Percentiles rank a stretch among this genome's conserved stretches.
Evolutionary conservation across 352 stramenopile genomes (phyloP).

Genomic region (Thalassiosira ordinaria): DNA sequence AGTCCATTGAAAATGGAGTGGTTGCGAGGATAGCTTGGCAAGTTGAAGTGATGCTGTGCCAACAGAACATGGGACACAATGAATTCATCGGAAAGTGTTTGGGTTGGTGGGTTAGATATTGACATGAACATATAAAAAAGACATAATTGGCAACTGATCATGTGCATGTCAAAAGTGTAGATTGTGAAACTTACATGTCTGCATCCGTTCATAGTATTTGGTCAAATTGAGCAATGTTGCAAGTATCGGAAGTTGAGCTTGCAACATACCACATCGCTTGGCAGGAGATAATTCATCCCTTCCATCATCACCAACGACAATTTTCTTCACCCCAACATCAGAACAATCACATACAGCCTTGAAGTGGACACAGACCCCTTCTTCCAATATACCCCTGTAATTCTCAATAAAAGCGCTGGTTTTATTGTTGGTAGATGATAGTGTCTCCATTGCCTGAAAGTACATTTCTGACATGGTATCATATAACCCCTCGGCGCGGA

Average conservation of each 20-base stretch:
- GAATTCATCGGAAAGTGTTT: too few species aligned
- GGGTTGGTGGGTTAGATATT: too few species aligned
- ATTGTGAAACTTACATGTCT: constrained; percentile 25
- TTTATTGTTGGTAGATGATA: too few species aligned
- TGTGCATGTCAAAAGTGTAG: too few species aligned
- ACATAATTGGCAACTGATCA: too few species aligned
- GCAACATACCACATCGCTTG: too few species aligned
- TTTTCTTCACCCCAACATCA: not conserved
- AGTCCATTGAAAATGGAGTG: constrained; percentile 45
- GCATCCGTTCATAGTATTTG: constrained; percentile 40
- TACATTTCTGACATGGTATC: constrained; percentile 50
- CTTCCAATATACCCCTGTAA: constrained; percentile 23
- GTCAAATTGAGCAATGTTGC: constrained; percentile 13
- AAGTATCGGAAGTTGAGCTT: constrained; percentile 21
- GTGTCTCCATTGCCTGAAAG: constrained; percentile 22
- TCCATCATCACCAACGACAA: not conserved
- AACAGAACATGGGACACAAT: too few species aligned
- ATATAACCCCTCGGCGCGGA: constrained; percentile 27
- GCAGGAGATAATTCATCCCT: too few species aligned
- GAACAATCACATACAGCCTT: constrained; percentile 39
- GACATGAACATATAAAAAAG: too few species aligned
- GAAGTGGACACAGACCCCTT: constrained; percentile 40
- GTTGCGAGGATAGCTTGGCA: constrained; percentile 16
- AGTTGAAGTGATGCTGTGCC: constrained; percentile 31
- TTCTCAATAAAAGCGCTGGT: too few species aligned